Conservation (phyloP, 345 rosid species). For the Moringa oleifera region DNA sequence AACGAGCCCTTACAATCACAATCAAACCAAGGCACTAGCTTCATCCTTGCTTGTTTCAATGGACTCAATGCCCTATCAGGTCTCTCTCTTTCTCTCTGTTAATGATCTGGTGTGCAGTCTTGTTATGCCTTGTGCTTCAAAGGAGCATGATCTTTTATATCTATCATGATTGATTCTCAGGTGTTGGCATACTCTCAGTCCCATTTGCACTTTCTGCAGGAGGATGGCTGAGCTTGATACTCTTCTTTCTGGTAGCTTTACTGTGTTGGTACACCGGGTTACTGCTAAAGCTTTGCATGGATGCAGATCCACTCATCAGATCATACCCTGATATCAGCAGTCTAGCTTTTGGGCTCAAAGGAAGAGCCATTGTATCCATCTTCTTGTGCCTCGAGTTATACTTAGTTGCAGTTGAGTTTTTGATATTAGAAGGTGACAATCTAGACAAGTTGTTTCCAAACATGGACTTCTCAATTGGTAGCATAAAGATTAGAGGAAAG, state of each 20-base stretch:
- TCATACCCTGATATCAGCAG: slow-evolving; percentile 61
- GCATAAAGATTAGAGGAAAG: slow-evolving; percentile 39
- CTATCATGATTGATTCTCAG: slow-evolving; percentile 31
- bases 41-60: slow-evolving; percentile 63
- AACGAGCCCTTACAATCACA: slow-evolving; percentile 20
- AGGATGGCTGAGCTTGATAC: slow-evolving; percentile 53
- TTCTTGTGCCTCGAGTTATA: slow-evolving; percentile 55
- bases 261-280: slow-evolving; percentile 61
- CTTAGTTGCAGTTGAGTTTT: slow-evolving; percentile 60
- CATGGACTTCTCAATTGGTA: slow-evolving; percentile 23
- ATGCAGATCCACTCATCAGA: slow-evolving; percentile 28
- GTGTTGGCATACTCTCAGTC: slow-evolving; percentile 58
- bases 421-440: slow-evolving; percentile 67
- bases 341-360: slow-evolving; percentile 53
- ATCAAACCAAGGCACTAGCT: slow-evolving; percentile 38
- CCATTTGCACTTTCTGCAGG: slow-evolving; percentile 65
- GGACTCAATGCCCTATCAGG: slow-evolving; percentile 66
- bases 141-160: no score
- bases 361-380: slow-evolving; percentile 46
- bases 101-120: no score
- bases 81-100: slow-evolving; percentile 12
- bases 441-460: slow-evolving; percentile 53
- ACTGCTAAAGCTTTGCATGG: slow-evolving; percentile 54
- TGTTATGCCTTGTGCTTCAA: no score
- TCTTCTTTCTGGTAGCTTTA: slow-evolving; percentile 44